These are phyloP conservation scores for Septoria petroselini DNA, from an alignment of 2,329 filamentous ascomycete genomes.

Conservation along the genomic window DNA sequence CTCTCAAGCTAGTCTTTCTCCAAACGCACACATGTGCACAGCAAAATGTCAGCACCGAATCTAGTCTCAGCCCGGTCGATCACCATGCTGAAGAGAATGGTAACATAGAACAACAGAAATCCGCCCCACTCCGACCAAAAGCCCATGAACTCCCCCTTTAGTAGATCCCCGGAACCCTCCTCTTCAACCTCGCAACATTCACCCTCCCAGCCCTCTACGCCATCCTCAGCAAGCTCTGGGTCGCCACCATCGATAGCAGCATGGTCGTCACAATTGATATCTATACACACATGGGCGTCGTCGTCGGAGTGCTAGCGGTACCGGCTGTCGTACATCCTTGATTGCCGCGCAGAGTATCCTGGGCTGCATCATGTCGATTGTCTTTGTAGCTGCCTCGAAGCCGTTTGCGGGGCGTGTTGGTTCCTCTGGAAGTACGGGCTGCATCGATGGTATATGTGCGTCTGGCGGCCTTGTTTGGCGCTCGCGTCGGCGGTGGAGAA, in stretches of 20 bases:
- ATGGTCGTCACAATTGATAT: slow-evolving; percentile 62
- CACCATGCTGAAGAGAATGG: too few relatives aligned
- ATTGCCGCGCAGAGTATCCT: slow-evolving; percentile 54
- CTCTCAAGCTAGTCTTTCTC: too few relatives aligned
- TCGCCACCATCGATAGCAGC: slow-evolving; percentile 63
- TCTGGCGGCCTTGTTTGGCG: slow-evolving; percentile 61
- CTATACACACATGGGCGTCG: slow-evolving; percentile 66
- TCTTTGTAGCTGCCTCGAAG: slow-evolving; percentile 54
- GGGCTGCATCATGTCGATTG: slow-evolving; percentile 59
- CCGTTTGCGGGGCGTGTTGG: slow-evolving; percentile 60
- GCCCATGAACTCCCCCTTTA: too few relatives aligned
- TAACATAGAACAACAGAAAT: too few relatives aligned
- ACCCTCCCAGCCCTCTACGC: slow-evolving; percentile 64
- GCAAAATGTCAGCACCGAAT: too few relatives aligned
- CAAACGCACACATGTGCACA: too few relatives aligned
- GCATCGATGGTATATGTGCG: slow-evolving; percentile 62
- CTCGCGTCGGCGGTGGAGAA: slow-evolving; percentile 62
- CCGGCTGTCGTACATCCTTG: slow-evolving; percentile 59
- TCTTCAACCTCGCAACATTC: slow-evolving; percentile 63
- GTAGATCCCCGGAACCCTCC: slow-evolving; percentile 54
- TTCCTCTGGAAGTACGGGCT: slow-evolving; percentile 57
- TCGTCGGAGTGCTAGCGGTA: slow-evolving; percentile 64
- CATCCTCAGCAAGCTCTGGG: slow-evolving; percentile 68
- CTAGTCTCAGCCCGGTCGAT: too few relatives aligned
- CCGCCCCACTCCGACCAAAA: too few relatives aligned